Evolutionary conservation across 257 asterid genomes (phyloP).

Genomic region (Scutellaria barbata): DNA sequence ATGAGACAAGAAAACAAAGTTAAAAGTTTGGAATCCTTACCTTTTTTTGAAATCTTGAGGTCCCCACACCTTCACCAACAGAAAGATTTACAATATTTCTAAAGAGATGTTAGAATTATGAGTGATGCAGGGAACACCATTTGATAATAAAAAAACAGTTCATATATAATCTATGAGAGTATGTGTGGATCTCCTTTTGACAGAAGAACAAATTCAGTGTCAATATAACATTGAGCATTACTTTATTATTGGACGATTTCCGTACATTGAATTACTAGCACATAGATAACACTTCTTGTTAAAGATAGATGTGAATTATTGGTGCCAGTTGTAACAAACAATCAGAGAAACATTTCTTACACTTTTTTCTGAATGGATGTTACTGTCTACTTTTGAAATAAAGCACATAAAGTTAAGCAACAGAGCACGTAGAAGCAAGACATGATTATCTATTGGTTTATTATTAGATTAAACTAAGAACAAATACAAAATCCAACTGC

Average conservation of each 20-base stretch:
- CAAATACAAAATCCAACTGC: conserved; percentile 28
- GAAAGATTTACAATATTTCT: conserved; percentile 20
- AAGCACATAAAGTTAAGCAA: conserved; percentile 35
- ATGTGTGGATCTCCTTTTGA: conserved; percentile 15
- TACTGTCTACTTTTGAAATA: conserved; percentile 36
- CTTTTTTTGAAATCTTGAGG: conserved; percentile 38
- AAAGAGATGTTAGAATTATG: conserved; percentile 17
- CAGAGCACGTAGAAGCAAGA: conserved; percentile 24
- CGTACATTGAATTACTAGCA: conserved; percentile 33
- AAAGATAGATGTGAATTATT: conserved; percentile 41
- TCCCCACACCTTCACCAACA: conserved; percentile 43
- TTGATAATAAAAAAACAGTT: conserved; percentile 19
- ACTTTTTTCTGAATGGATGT: conserved; percentile 34
- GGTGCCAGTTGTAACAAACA: conserved; percentile 35
- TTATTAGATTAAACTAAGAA: conserved; percentile 24
- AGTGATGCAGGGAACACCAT: conserved; percentile 29
- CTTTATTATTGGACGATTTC: background rate
- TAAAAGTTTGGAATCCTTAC: conserved; percentile 30
- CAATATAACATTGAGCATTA: conserved; percentile 20
- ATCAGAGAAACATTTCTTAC: conserved; percentile 31
- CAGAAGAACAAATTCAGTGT: conserved; percentile 34
- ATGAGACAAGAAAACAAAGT: conserved; percentile 33
- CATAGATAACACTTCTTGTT: conserved; percentile 22
- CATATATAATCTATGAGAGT: background rate
- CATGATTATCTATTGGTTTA: conserved; percentile 10